A percentile compares a stretch with the other conserved stretches of the same genome.
Evolutionary conservation across 306 rosid species (phyloP).

Genomic region (Arachis stenosperma): DNA sequence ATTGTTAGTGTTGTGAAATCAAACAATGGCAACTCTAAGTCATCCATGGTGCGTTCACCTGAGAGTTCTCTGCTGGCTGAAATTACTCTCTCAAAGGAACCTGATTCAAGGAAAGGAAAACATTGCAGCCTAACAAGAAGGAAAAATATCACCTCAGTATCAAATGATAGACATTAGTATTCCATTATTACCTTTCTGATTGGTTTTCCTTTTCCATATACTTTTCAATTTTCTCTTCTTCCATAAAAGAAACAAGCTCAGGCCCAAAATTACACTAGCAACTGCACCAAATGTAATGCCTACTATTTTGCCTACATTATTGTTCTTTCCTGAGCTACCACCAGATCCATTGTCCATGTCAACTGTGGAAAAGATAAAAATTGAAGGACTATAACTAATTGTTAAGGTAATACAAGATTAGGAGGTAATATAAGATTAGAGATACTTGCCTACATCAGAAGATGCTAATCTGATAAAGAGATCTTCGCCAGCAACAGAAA

Average conservation of each 20-base stretch:
- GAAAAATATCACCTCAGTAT: not conserved
- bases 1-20: slow-evolving; percentile 37
- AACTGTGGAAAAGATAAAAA: slow-evolving; percentile 36
- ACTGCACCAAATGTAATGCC: slow-evolving; percentile 43
- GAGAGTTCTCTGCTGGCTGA: slow-evolving; percentile 49
- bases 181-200: slow-evolving; percentile 43
- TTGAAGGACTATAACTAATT: not conserved
- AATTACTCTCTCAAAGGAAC: slow-evolving; percentile 42
- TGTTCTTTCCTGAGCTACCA: slow-evolving; percentile 40
- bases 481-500: slow-evolving; percentile 31
- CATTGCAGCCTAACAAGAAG: not conserved
- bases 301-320: slow-evolving; percentile 22
- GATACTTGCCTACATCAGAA: slow-evolving; percentile 58
- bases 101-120: slow-evolving; percentile 42
- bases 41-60: slow-evolving; percentile 41
- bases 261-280: slow-evolving; percentile 38
- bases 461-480: slow-evolving; percentile 57
- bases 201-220: slow-evolving; percentile 15
- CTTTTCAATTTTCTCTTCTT: slow-evolving; percentile 43
- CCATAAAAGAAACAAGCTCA: slow-evolving; percentile 43
- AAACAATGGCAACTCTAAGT: slow-evolving; percentile 47
- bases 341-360: slow-evolving; percentile 23
- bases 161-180: not conserved
- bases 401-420: no score
- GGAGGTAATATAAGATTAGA: not conserved